These are phyloP conservation scores for Salix dunnii DNA, from an alignment of 345 rosid genomes.

Conservation along the genomic window DNA sequence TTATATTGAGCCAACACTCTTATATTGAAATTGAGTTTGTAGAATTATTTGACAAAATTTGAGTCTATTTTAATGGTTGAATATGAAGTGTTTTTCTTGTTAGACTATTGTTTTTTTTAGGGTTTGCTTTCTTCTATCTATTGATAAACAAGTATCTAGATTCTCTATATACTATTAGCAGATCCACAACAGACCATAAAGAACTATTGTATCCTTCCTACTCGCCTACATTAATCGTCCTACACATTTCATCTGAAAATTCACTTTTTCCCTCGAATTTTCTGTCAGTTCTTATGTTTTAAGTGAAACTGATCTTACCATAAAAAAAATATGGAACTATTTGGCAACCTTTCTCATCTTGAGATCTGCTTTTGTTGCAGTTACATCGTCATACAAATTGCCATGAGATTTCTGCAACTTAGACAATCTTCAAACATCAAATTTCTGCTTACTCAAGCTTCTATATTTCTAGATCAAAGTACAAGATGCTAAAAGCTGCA, in stretches of 20 bases:
- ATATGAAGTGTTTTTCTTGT: not conserved
- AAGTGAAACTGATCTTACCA: not conserved
- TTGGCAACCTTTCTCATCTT: not conserved
- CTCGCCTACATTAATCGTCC: not conserved
- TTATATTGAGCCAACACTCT: no score
- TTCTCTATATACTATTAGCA: no score
- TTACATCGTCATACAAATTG: not conserved
- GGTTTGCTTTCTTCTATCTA: not conserved
- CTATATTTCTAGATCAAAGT: not conserved
- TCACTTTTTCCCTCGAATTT: not conserved
- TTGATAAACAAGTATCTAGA: no score
- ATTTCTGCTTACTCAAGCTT: not conserved
- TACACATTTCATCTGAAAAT: not conserved
- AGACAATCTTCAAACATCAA: not conserved
- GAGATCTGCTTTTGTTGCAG: not conserved
- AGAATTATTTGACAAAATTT: not conserved
- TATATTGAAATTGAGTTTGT: not conserved
- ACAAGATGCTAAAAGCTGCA: not conserved
- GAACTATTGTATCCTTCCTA: not conserved
- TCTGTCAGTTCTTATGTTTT: not conserved
- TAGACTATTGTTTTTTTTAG: no score
- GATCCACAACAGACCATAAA: not conserved
- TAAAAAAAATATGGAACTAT: not conserved
- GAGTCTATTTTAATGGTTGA: not conserved
- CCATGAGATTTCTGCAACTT: not conserved